Conservation (phyloP, 2,329 filamentous ascomycete species). For the Cercospora zeina region DNA sequence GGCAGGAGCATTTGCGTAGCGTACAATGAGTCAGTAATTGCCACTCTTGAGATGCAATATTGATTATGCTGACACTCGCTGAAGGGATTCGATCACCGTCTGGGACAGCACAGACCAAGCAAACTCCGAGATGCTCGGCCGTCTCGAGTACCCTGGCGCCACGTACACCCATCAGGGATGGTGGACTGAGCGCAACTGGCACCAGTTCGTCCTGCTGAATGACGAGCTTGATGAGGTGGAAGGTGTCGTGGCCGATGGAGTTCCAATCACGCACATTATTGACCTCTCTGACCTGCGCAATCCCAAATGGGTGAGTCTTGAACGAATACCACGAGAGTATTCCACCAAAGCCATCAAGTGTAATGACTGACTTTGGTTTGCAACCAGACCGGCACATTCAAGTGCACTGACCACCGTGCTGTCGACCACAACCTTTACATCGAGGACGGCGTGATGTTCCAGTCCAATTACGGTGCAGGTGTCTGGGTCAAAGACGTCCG, state of each 20-base stretch:
- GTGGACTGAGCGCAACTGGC: slow-evolving; percentile 45
- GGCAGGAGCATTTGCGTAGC: slow-evolving; percentile 54
- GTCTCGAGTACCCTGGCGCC: slow-evolving; percentile 58
- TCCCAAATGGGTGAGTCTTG: slow-evolving; percentile 17
- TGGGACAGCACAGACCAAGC: slow-evolving; percentile 51
- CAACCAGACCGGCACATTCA: slow-evolving; percentile 43
- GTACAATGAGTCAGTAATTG: slow-evolving; percentile 47
- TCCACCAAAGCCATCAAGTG: background rate
- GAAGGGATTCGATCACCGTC: slow-evolving; percentile 44
- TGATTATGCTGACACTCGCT: background rate
- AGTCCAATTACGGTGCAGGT: slow-evolving; percentile 42
- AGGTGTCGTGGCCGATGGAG: slow-evolving; percentile 47
- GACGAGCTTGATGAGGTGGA: slow-evolving; percentile 56
- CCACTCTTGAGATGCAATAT: background rate
- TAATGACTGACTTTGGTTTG: slow-evolving; percentile 36
- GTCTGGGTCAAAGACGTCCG: slow-evolving; percentile 42
- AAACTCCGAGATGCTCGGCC: slow-evolving; percentile 51
- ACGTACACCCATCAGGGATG: slow-evolving; percentile 61
- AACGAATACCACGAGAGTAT: background rate
- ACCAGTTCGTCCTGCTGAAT: slow-evolving; percentile 52
- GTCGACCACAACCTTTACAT: slow-evolving; percentile 49
- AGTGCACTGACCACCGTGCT: slow-evolving; percentile 37
- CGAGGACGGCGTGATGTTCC: slow-evolving; percentile 41
- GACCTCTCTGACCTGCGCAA: slow-evolving; percentile 45
- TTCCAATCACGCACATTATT: slow-evolving; percentile 55